Evolutionary conservation across 1,139 yeast genomes (phyloP).

Genomic region (Hemisphaericaspora lyxosophila): DNA sequence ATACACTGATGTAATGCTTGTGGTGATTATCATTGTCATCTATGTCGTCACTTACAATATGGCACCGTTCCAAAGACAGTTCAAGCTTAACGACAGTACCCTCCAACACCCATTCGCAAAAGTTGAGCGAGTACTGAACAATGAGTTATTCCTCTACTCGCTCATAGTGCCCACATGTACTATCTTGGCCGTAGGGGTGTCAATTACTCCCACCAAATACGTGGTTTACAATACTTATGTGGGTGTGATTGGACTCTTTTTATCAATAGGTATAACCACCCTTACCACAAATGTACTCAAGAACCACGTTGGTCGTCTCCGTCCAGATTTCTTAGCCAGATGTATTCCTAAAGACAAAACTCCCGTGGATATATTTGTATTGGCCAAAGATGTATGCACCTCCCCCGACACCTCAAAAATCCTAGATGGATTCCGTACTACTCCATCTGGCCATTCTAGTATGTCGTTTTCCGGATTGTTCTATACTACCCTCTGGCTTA

Average conservation of each 20-base stretch:
- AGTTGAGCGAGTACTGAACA: conserved; percentile 54
- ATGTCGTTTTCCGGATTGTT: conserved; percentile 66
- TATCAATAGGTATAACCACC: conserved; percentile 42
- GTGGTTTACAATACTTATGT: conserved; percentile 41
- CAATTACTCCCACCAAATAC: conserved; percentile 28
- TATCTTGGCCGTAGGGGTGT: conserved; percentile 24
- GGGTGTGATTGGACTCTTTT: conserved; percentile 39
- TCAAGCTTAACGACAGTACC: conserved; percentile 41
- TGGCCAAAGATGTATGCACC: conserved; percentile 64
- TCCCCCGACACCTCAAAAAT: conserved; percentile 41
- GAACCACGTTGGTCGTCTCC: conserved; percentile 69
- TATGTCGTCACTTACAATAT: conserved; percentile 48
- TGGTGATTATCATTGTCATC: conserved; percentile 40
- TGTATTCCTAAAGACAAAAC: conserved; percentile 58
- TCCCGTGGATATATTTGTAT: conserved; percentile 47
- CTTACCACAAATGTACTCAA: conserved; percentile 55
- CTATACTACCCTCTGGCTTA: conserved; percentile 61
- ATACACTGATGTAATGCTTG: conserved; percentile 51
- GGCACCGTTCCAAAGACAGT: conserved; percentile 71
- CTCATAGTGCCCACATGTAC: conserved; percentile 37
- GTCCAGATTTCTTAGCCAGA: conserved; percentile 78
- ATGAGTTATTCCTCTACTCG: conserved; percentile 37
- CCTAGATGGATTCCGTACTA: conserved; percentile 71
- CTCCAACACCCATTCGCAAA: conserved; percentile 74
- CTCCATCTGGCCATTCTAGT: conserved; percentile 79